Conservation (phyloP, 768 basidiomycete genomes). For the Mycena sanguinolenta region DNA sequence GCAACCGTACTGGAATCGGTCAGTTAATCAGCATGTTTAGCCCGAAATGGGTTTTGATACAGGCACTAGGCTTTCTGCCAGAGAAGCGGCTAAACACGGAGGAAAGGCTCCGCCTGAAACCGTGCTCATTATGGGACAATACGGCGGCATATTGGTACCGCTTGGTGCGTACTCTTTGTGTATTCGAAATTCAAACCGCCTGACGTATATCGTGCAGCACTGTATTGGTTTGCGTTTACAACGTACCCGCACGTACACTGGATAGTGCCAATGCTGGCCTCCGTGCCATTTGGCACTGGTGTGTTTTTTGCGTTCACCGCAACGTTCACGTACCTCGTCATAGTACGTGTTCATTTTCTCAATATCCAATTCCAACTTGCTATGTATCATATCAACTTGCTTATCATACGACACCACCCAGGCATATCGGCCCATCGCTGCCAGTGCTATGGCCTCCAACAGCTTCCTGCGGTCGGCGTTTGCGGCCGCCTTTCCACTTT, state of each 20-base stretch:
- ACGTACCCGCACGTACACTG: slow-evolving; percentile 65
- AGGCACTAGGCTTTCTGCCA: slow-evolving; percentile 52
- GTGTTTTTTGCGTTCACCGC: slow-evolving; percentile 79
- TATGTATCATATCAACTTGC: not conserved
- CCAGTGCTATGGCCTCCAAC: slow-evolving; percentile 78
- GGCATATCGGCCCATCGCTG: slow-evolving; percentile 74
- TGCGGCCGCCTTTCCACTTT: slow-evolving; percentile 73
- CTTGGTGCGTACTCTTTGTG: slow-evolving; percentile 58
- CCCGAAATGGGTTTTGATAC: not conserved
- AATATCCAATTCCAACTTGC: not conserved
- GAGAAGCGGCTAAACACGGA: slow-evolving; percentile 52
- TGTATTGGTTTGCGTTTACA: slow-evolving; percentile 76
- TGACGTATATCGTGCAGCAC: slow-evolving; percentile 56
- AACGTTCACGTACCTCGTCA: slow-evolving; percentile 80
- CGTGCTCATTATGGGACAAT: slow-evolving; percentile 74
- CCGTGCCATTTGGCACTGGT: slow-evolving; percentile 74
- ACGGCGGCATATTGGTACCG: slow-evolving; percentile 77
- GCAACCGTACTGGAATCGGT: slow-evolving; percentile 72
- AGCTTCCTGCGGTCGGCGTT: slow-evolving; percentile 72
- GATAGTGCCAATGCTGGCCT: slow-evolving; percentile 76
- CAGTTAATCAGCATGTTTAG: slow-evolving; percentile 41
- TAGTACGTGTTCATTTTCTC: slow-evolving; percentile 37
- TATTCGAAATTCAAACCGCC: slow-evolving; percentile 29
- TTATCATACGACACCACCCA: not conserved
- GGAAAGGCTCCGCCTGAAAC: slow-evolving; percentile 74